These are phyloP conservation scores for Medakamo hakoo DNA, from an alignment of 139 green algal species.

Conservation along the genomic window DNA sequence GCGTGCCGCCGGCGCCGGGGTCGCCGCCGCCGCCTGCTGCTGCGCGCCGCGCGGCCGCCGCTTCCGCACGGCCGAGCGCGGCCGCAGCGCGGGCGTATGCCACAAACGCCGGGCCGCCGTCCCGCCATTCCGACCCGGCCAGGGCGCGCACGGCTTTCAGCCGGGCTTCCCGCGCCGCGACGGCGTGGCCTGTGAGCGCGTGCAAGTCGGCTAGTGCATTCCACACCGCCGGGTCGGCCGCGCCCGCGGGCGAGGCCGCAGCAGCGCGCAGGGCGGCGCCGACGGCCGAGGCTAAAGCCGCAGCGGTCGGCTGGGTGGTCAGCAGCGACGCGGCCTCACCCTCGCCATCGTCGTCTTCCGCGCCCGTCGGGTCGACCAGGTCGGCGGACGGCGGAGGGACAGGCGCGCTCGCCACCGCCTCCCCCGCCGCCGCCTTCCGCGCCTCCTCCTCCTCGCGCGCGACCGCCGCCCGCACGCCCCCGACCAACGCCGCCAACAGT, in stretches of 20 bases:
- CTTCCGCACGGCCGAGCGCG: slow-evolving; percentile 20
- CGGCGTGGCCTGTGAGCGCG: slow-evolving; percentile 15
- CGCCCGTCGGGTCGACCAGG: background rate
- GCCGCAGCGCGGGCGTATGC: slow-evolving; percentile 33
- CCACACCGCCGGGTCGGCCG: slow-evolving; percentile 19
- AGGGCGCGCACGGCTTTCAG: slow-evolving; percentile 46
- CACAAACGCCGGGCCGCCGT: slow-evolving; percentile 20
- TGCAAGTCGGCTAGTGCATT: slow-evolving; percentile 30
- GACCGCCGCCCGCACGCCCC: slow-evolving; percentile 10
- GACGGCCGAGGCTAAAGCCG: background rate
- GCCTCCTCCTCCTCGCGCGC: background rate
- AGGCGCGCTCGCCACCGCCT: background rate
- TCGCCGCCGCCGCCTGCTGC: background rate
- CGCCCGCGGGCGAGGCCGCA: background rate
- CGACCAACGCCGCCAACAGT: slow-evolving; percentile 25
- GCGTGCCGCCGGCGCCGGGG: background rate
- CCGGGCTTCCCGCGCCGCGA: slow-evolving; percentile 36
- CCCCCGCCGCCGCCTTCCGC: background rate
- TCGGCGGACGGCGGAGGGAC: background rate
- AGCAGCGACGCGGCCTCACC: background rate
- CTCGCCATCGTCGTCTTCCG: background rate
- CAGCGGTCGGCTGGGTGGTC: background rate
- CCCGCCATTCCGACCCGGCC: slow-evolving; percentile 27
- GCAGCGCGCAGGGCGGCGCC: background rate
- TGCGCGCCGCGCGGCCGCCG: slow-evolving; percentile 10